These are phyloP conservation scores for Colletotrichum truncatum DNA, from an alignment of 2,329 filamentous ascomycete species.

Conservation along the genomic window DNA sequence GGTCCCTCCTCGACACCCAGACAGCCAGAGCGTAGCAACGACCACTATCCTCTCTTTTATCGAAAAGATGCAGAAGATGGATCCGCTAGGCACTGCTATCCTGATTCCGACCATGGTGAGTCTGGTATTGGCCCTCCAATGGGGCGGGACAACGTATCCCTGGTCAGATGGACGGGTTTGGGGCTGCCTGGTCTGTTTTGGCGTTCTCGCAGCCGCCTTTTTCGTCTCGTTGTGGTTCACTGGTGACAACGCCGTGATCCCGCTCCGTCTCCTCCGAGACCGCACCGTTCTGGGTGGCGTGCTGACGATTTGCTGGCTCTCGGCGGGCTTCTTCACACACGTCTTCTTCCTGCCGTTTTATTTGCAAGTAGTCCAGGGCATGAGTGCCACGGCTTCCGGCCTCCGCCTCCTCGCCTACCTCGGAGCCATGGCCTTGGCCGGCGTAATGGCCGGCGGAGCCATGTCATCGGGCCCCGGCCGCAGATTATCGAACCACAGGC, in stretches of 20 bases:
- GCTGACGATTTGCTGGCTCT: constrained; percentile 41
- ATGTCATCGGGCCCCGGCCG: constrained; percentile 54
- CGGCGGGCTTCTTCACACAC: constrained; percentile 41
- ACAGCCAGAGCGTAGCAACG: background rate
- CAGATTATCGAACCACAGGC: constrained; percentile 3
- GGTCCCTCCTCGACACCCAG: no score
- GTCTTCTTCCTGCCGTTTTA: constrained; percentile 50
- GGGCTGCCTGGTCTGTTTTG: constrained; percentile 39
- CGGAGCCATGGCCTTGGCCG: constrained; percentile 57
- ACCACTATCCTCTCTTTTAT: background rate
- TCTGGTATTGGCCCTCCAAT: constrained; percentile 66
- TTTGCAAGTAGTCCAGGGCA: constrained; percentile 63
- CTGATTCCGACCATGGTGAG: constrained; percentile 61
- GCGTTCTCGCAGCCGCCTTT: constrained; percentile 38
- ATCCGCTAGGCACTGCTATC: constrained; percentile 59
- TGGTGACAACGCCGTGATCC: constrained; percentile 54
- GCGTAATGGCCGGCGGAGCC: constrained; percentile 50
- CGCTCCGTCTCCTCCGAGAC: constrained; percentile 55
- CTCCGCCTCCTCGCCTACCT: constrained; percentile 63
- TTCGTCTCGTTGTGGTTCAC: constrained; percentile 49
- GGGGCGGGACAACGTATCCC: constrained; percentile 60
- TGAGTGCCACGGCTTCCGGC: constrained; percentile 59
- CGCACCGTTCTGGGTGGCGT: constrained; percentile 51
- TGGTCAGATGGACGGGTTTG: constrained; percentile 65
- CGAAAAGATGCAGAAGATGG: constrained; percentile 36